phyloP scores from a whole-genome alignment of 306 rosid species.

The Lathyrus sativus region DNA sequence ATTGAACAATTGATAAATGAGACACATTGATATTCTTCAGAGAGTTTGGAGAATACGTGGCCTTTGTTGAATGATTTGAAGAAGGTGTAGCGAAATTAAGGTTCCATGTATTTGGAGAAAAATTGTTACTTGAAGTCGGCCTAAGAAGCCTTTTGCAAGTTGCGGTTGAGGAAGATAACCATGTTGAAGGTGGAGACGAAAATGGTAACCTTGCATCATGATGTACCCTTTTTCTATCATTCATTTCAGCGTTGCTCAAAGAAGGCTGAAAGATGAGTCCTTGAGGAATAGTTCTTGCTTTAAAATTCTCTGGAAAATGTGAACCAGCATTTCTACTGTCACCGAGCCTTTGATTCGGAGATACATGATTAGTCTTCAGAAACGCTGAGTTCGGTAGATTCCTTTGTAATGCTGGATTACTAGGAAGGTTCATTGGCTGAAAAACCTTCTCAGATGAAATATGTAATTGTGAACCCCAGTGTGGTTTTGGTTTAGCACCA shows the following conservation, averaged over 20 bases:
- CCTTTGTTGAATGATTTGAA: slow-evolving; percentile 40
- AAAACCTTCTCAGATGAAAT: slow-evolving; percentile 32
- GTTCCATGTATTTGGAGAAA: slow-evolving; percentile 45
- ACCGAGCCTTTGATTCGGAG: slow-evolving; percentile 46
- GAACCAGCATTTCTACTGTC: slow-evolving; percentile 42
- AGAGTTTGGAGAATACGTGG: too few species aligned
- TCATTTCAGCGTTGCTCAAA: slow-evolving; percentile 45
- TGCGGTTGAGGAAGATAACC: slow-evolving; percentile 48
- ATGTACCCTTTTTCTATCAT: slow-evolving; percentile 42
- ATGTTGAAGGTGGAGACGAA: slow-evolving; percentile 59
- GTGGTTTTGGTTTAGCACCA: slow-evolving; percentile 37
- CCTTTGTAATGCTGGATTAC: slow-evolving; percentile 40
- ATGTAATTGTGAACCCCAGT: background rate
- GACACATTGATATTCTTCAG: too few species aligned
- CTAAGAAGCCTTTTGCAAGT: slow-evolving; percentile 42
- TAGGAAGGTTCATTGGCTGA: slow-evolving; percentile 41
- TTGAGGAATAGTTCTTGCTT: slow-evolving; percentile 50
- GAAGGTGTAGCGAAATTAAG: slow-evolving; percentile 38
- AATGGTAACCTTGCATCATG: slow-evolving; percentile 53
- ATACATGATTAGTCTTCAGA: slow-evolving; percentile 20
- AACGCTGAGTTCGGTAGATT: slow-evolving; percentile 36
- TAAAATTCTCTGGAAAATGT: slow-evolving; percentile 40
- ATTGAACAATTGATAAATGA: slow-evolving; percentile 39
- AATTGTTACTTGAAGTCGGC: slow-evolving; percentile 41
- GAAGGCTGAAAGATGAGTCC: slow-evolving; percentile 43